Conservation (phyloP, 306 rosid genomes). For the Lagenaria siceraria region DNA sequence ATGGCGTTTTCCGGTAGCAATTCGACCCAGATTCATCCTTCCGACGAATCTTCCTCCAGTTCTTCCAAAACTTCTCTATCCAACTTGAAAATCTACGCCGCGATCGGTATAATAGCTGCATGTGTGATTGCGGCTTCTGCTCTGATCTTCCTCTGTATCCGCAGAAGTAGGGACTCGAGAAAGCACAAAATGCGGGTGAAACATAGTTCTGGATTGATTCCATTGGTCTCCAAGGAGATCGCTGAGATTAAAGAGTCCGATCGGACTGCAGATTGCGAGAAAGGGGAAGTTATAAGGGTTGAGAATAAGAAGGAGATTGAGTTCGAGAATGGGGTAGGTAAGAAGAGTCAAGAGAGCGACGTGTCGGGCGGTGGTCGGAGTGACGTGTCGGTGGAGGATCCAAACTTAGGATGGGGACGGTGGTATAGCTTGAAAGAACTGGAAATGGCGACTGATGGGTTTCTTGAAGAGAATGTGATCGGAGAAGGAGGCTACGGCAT, state of each 20-base stretch:
- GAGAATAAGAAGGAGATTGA: conserved; percentile 26
- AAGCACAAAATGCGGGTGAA: conserved; percentile 30
- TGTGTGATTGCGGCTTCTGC: conserved; percentile 23
- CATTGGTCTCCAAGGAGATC: conserved; percentile 75
- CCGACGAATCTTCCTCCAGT: conserved; percentile 19
- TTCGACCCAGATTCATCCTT: conserved; percentile 16
- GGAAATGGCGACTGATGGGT: conserved; percentile 61
- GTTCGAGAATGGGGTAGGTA: conserved; percentile 12
- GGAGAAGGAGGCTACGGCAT: conserved; percentile 97
- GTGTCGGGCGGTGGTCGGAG: conserved; percentile 32
- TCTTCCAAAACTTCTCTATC: conserved; percentile 20
- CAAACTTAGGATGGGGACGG: conserved; percentile 83
- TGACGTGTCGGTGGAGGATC: conserved; percentile 37
- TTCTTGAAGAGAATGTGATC: conserved; percentile 55
- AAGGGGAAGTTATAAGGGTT: conserved; percentile 12
- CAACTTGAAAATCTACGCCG: conserved; percentile 36
- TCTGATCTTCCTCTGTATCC: conserved; percentile 40
- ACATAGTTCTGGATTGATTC: conserved; percentile 74
- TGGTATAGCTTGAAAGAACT: conserved; percentile 80
- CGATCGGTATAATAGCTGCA: conserved; percentile 28
- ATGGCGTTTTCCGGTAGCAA: conserved; percentile 30
- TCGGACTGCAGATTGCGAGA: conserved; percentile 17
- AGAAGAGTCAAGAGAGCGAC: conserved; percentile 32
- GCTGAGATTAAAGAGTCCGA: conserved; percentile 37
- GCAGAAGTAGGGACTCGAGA: conserved; percentile 21